Base-by-base conservation (phyloP, 768 basidiomycete species). In the Lactarius psammicola region DNA sequence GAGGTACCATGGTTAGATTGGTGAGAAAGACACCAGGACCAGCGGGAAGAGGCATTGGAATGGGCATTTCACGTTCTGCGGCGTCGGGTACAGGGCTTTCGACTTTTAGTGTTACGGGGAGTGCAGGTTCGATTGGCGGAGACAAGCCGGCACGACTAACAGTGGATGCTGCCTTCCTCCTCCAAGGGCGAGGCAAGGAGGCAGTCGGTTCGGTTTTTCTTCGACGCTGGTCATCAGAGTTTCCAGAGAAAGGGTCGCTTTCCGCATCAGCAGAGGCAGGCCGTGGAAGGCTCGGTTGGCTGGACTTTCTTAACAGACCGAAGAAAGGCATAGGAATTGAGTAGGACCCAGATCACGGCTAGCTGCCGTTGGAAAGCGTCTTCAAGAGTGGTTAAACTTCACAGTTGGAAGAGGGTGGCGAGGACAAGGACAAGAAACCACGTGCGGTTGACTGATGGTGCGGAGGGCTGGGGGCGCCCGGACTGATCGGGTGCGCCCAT, bases 291-390 rank as follows among this genome's bases (percentile, higher is more conserved):
- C 1, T 40, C 3, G 60, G 49, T 4, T 58, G 56, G 56, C 46
- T 62, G 30, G 23, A 26, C 51, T 51, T 66, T 15, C 38, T 62
- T 34, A 62, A 62, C 20, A 44, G 26, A 34, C 30, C 56, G 13
- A 49, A 26, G 26, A 62, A 34, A 28, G 38, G 20, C 60, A 66
- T 66, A 28, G 36, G 13, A 11, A 38, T 49, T 46, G n/a, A 26
- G 46, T 23, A 49, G 18, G 6, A 42, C 42, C 40, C 15, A 18
- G 46, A 15, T 2, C n/a, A 11, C 2, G n/a, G n/a, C 23, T 23
- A 10, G 46, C 5, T 23, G 44, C n/a, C 5, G 5, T 49, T 26
- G n/a, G 23, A 6, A 49, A 49, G n/a, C 0, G 26, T 51, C 23
- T 51, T 26, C 10, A 51, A 28, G 13, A 26, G 13, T 44, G 42